Evolutionary conservation across 2,329 filamentous ascomycete species (phyloP).

Genomic region (Xylariaceae sp.): DNA sequence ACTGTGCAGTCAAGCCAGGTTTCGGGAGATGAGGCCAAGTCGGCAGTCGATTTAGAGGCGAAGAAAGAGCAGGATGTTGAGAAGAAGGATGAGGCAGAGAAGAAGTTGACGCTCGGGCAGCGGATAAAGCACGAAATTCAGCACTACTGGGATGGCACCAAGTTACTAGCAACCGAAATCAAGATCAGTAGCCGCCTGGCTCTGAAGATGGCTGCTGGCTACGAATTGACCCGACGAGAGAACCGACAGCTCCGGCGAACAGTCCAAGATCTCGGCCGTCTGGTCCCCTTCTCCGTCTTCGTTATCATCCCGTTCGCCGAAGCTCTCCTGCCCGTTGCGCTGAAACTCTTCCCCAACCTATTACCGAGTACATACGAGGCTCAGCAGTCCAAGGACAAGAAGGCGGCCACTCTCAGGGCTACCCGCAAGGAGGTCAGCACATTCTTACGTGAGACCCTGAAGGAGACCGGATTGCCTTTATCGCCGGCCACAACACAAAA

Average conservation of each 20-base stretch:
- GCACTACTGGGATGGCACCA: slow-evolving; percentile 99
- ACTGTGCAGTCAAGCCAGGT: slow-evolving; percentile 27
- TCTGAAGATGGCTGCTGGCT: slow-evolving; percentile 95
- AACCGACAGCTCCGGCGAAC: slow-evolving; percentile 88
- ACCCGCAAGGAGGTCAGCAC: slow-evolving; percentile 90
- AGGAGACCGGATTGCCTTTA: slow-evolving; percentile 87
- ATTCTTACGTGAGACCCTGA: slow-evolving; percentile 82
- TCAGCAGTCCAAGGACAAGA: slow-evolving; percentile 82
- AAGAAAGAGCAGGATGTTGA: slow-evolving; percentile 57
- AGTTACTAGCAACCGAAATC: slow-evolving; percentile 86
- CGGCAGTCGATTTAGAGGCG: slow-evolving; percentile 57
- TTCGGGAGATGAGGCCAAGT: slow-evolving; percentile 35
- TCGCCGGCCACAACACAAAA: slow-evolving; percentile 79
- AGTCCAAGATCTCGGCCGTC: slow-evolving; percentile 83
- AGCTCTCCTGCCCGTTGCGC: slow-evolving; percentile 80
- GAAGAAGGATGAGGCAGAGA: slow-evolving; percentile 62
- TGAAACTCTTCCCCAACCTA: slow-evolving; percentile 95
- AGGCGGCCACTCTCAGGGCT: slow-evolving; percentile 72
- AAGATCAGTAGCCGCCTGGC: slow-evolving; percentile 87
- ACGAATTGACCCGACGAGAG: slow-evolving; percentile 91
- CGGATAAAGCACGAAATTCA: slow-evolving; percentile 90
- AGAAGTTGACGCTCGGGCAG: slow-evolving; percentile 83
- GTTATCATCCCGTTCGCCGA: slow-evolving; percentile 96
- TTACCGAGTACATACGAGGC: slow-evolving; percentile 96
- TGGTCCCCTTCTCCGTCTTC: slow-evolving; percentile 95